Percentiles rank a stretch among this genome's conserved stretches.
Conservation (phyloP, 345 rosid genomes). For the Sonneratia caseolaris region DNA sequence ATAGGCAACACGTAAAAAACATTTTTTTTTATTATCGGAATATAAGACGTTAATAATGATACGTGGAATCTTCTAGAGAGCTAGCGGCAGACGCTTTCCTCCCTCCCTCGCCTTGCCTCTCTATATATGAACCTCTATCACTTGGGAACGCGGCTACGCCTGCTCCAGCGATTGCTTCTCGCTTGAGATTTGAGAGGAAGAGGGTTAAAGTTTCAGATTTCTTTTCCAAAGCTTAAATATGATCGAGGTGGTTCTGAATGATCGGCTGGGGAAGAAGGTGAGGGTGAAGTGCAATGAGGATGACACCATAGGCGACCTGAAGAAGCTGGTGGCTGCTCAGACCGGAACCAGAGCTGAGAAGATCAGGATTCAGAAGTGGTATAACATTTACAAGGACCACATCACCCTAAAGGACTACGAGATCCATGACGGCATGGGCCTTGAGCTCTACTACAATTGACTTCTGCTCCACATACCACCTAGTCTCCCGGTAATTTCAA, state of each 20-base stretch:
- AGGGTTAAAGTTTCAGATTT: neutral
- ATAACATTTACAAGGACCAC: constrained; percentile 56
- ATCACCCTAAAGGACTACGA: constrained; percentile 73
- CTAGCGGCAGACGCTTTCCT: too few relatives aligned
- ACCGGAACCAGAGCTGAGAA: constrained; percentile 45
- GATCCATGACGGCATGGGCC: constrained; percentile 75
- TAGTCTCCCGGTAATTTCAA: neutral
- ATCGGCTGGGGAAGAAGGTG: constrained; percentile 65
- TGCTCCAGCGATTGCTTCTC: neutral
- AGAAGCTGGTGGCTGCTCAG: constrained; percentile 77
- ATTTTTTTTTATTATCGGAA: too few relatives aligned
- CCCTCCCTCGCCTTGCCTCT: neutral
- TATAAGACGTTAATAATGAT: too few relatives aligned
- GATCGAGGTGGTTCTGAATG: constrained; percentile 75
- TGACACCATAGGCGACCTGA: constrained; percentile 70
- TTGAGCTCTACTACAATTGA: constrained; percentile 65
- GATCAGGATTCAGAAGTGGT: constrained; percentile 55
- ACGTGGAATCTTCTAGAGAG: too few relatives aligned
- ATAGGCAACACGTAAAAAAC: too few relatives aligned
- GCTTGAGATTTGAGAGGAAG: neutral
- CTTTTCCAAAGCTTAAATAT: constrained; percentile 18
- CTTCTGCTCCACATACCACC: neutral
- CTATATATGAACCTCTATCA: neutral
- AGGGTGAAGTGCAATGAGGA: constrained; percentile 77
- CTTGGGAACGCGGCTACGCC: neutral